phyloP scores from a whole-genome alignment of 2,329 filamentous ascomycete genomes.

The Diaporthe citri region DNA sequence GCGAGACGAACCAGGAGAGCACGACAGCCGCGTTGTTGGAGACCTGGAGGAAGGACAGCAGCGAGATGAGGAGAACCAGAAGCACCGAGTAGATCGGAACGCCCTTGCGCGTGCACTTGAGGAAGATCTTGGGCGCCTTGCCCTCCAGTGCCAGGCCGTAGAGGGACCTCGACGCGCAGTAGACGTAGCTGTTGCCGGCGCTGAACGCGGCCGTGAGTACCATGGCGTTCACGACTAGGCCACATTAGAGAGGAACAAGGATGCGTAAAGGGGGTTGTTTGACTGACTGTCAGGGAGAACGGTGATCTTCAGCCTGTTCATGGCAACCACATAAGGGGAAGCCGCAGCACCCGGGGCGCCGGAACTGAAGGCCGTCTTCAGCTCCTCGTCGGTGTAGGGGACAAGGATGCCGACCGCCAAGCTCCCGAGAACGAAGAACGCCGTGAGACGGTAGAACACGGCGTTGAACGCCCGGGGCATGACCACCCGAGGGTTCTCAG shows the following conservation, averaged over 20 bases:
- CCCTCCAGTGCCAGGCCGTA: conserved; percentile 64
- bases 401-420: conserved; percentile 72
- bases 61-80: conserved; percentile 49
- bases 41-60: conserved; percentile 55
- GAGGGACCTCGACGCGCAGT: conserved; percentile 63
- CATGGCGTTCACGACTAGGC: conserved; percentile 65
- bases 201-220: conserved; percentile 50
- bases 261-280: background rate
- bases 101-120: conserved; percentile 56
- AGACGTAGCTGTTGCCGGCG: conserved; percentile 63
- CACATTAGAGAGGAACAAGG: background rate
- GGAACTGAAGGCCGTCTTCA: conserved; percentile 64
- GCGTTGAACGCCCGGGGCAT: conserved; percentile 79
- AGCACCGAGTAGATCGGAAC: conserved; percentile 57
- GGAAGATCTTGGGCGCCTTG: conserved; percentile 59
- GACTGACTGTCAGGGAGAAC: conserved; percentile 62
- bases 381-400: conserved; percentile 67
- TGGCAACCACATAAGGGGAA: conserved; percentile 58
- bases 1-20: conserved; percentile 54
- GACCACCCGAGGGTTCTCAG: conserved; percentile 72
- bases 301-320: conserved; percentile 55
- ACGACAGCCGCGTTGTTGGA: conserved; percentile 53
- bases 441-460: conserved; percentile 78
- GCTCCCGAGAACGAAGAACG: conserved; percentile 78
- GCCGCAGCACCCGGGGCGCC: conserved; percentile 64